Conservation (phyloP, 805 yeast genomes). For the Ogataea thermomethanolica region DNA sequence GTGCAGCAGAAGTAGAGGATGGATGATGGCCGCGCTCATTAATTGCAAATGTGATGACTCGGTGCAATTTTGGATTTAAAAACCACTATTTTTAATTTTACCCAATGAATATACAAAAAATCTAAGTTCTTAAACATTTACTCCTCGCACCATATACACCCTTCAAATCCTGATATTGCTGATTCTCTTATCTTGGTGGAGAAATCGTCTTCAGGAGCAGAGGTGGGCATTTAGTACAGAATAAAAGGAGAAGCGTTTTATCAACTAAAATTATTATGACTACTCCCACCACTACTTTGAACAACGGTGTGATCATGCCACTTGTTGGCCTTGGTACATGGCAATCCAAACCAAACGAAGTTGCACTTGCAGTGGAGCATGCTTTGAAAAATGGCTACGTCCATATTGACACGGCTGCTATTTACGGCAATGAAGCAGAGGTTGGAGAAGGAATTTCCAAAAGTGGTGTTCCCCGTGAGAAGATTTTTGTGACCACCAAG, state of each 20-base stretch:
- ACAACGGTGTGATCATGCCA: constrained; percentile 14
- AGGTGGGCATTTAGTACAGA: background rate
- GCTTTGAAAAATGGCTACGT: constrained; percentile 69
- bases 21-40: constrained; percentile 11
- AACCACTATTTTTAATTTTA: no score
- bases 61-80: no score
- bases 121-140: background rate
- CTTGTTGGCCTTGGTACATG: constrained; percentile 14
- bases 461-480: constrained; percentile 41
- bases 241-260: background rate
- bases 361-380: constrained; percentile 50
- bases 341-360: constrained; percentile 45
- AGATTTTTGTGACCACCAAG: constrained; percentile 62
- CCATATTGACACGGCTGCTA: constrained; percentile 76
- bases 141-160: background rate
- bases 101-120: background rate
- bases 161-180: background rate
- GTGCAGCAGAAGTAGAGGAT: constrained; percentile 16
- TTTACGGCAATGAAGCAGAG: constrained; percentile 61
- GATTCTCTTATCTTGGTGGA: constrained; percentile 8
- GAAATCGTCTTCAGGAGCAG: background rate
- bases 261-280: background rate
- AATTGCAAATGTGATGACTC: no score
- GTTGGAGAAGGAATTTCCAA: constrained; percentile 54
- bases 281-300: constrained; percentile 8